Conservation (phyloP, 73 alveolate species). For the Tetrahymena malaccensis region DNA sequence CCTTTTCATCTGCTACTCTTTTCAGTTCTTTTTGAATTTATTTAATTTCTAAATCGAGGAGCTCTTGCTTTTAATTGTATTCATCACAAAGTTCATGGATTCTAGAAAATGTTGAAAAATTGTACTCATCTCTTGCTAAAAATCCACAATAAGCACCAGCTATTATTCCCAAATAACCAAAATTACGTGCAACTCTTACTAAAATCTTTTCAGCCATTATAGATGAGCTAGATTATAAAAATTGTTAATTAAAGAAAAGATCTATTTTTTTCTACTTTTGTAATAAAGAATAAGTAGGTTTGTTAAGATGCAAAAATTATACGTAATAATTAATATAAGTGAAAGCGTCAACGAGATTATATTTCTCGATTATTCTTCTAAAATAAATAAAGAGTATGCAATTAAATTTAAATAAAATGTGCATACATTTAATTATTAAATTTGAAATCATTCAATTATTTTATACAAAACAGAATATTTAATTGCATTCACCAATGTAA, state of each 20-base stretch:
- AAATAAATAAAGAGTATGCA: not conserved
- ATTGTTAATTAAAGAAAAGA: not conserved
- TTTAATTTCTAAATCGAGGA: not conserved
- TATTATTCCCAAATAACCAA: not conserved
- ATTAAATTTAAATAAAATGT: too few species aligned
- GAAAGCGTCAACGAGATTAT: not conserved
- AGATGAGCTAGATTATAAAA: not conserved
- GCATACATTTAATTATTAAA: not conserved
- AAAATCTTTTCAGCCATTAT: not conserved
- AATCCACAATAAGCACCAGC: not conserved
- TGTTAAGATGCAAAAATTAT: not conserved
- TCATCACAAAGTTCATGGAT: not conserved
- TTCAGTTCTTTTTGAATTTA: not conserved
- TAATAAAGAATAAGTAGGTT: not conserved
- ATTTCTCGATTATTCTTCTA: not conserved
- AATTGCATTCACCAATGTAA: too few species aligned
- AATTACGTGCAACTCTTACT: not conserved
- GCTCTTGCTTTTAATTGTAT: not conserved
- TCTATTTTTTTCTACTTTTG: not conserved
- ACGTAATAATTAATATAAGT: not conserved
- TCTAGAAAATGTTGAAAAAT: not conserved
- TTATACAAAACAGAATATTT: not conserved
- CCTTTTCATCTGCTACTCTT: not conserved
- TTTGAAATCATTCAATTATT: too few species aligned
- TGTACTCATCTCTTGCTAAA: not conserved